Percentiles rank a stretch among this genome's conserved stretches.
Conservation (phyloP, 2,329 filamentous ascomycete genomes). For the Teratosphaeriaceae sp. region DNA sequence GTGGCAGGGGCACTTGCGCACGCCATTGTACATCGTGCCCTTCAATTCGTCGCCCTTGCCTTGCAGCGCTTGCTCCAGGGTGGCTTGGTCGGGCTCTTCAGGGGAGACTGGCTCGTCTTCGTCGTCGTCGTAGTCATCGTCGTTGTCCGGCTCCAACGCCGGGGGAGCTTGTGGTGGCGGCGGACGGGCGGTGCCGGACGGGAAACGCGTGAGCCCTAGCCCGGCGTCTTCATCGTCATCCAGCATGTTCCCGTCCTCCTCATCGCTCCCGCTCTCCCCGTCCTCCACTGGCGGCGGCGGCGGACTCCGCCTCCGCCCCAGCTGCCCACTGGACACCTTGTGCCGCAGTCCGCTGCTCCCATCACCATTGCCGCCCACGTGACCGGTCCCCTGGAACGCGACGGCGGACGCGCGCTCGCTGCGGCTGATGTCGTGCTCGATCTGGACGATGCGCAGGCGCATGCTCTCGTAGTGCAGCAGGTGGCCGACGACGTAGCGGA, state of each 20-base stretch:
- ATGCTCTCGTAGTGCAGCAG: conserved; percentile 30
- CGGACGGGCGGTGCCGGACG: conserved; percentile 19
- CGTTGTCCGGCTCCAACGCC: conserved; percentile 20
- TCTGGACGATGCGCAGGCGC: conserved; percentile 29
- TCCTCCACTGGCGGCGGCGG: conserved; percentile 9
- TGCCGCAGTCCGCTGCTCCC: conserved; percentile 9
- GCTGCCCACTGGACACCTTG: conserved; percentile 18
- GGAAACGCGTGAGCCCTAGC: conserved; percentile 24
- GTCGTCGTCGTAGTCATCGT: conserved; percentile 23
- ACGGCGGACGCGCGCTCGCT: conserved; percentile 15
- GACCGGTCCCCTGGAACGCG: conserved; percentile 22
- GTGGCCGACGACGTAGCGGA: conserved; percentile 31
- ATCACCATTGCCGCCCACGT: conserved; percentile 11
- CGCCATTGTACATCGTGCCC: conserved; percentile 22
- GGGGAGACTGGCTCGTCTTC: conserved; percentile 23
- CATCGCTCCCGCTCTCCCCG: conserved; percentile 17
- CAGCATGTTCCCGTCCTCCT: conserved; percentile 11
- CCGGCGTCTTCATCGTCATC: conserved; percentile 22
- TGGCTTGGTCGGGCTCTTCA: conserved; percentile 20
- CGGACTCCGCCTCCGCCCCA: conserved; percentile 21
- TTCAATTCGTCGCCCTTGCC: conserved; percentile 20
- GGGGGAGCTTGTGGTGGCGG: conserved; percentile 15
- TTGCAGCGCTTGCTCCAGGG: conserved; percentile 20
- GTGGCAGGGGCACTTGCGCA: conserved; percentile 26
- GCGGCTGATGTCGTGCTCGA: conserved; percentile 27